phyloP scores from a whole-genome alignment of 306 rosid genomes.

The Pachyrhizus erosus region DNA sequence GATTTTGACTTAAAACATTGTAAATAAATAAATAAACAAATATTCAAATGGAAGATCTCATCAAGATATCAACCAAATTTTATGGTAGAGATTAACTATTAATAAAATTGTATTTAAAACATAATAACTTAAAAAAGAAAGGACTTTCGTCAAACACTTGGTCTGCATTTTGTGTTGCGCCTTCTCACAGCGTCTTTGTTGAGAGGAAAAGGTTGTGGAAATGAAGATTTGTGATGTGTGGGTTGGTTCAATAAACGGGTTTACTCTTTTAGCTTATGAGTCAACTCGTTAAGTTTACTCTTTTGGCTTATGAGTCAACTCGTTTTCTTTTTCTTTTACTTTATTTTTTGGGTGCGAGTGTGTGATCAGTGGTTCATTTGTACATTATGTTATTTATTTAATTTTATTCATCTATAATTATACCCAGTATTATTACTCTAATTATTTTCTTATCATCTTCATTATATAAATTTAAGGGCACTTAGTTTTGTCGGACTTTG shows the following conservation, averaged over 20 bases:
- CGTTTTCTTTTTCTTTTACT: not conserved
- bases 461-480: not conserved
- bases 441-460: constrained; percentile 14
- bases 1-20: too few species aligned
- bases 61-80: too few species aligned
- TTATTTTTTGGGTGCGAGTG: not conserved
- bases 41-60: too few species aligned
- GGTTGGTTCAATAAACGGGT: constrained; percentile 36
- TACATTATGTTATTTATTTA: not conserved
- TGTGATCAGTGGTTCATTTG: not conserved
- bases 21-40: too few species aligned
- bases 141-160: constrained; percentile 38
- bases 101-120: too few species aligned
- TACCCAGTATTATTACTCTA: not conserved
- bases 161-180: not conserved
- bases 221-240: not conserved
- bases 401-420: constrained; percentile 14
- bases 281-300: constrained; percentile 34
- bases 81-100: too few species aligned
- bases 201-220: not conserved
- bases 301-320: constrained; percentile 39
- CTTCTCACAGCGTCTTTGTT: not conserved
- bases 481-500: not conserved
- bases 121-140: too few species aligned
- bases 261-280: constrained; percentile 33